phyloP scores from a whole-genome alignment of 1,139 yeast genomes.

The Pneumocystis sp. region DNA sequence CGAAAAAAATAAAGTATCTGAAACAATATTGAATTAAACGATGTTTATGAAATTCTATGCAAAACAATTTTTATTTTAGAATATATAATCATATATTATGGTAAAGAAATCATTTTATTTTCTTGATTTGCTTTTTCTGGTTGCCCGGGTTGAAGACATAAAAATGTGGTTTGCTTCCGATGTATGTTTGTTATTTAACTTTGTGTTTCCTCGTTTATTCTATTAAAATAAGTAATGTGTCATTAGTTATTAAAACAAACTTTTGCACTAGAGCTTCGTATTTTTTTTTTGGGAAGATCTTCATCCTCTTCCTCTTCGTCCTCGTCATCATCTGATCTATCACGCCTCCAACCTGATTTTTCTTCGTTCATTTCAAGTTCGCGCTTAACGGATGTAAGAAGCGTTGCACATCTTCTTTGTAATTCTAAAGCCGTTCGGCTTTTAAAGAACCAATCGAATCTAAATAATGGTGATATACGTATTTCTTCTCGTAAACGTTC shows the following conservation, averaged over 20 bases:
- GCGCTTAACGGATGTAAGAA: conserved; percentile 60
- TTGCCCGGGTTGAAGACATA: background rate
- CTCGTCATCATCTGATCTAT: conserved; percentile 9
- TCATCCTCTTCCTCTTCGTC: conserved; percentile 14
- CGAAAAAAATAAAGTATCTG: background rate
- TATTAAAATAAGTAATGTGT: background rate
- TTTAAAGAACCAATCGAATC: conserved; percentile 77
- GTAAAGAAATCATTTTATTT: background rate
- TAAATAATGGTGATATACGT: conserved; percentile 53
- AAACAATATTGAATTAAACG: too few species aligned
- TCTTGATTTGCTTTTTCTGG: background rate
- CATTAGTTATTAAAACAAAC: background rate
- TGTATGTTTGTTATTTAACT: background rate
- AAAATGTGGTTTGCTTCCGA: background rate
- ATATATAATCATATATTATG: background rate
- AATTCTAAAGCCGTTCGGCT: conserved; percentile 77
- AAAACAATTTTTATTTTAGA: background rate
- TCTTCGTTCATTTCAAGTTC: conserved; percentile 46
- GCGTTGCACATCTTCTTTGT: conserved; percentile 65
- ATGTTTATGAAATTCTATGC: background rate
- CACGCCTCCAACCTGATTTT: conserved; percentile 29
- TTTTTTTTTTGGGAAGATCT: conserved; percentile 7
- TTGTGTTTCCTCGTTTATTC: background rate
- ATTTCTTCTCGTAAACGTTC: conserved; percentile 71
- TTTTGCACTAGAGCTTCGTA: background rate